Evolutionary conservation across 2,329 filamentous ascomycete species (phyloP).

Genomic region (Clarireedia homoeocarpa): DNA sequence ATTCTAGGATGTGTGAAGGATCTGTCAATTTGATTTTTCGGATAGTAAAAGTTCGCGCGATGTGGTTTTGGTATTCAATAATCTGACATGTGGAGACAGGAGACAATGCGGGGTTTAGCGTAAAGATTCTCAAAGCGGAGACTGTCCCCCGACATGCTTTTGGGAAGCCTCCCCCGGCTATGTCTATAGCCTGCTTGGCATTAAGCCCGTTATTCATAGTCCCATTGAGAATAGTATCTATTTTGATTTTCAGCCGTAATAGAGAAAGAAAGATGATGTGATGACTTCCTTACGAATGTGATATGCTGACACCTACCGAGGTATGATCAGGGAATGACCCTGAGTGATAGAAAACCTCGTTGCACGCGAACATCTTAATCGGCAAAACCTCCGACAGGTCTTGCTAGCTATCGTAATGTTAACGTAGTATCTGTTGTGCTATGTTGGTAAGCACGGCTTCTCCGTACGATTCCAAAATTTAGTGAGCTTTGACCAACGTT

Average conservation of each 20-base stretch:
- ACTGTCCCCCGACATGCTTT: not conserved
- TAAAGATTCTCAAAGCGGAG: not conserved
- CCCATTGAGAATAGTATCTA: not conserved
- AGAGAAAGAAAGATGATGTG: not conserved
- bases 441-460: not conserved
- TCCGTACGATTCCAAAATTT: not conserved
- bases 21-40: too few relatives aligned
- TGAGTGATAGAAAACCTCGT: not conserved
- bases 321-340: not conserved
- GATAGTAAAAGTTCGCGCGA: too few relatives aligned
- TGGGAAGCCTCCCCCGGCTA: not conserved
- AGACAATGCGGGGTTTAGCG: conserved; percentile 5
- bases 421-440: conserved; percentile 3
- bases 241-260: not conserved
- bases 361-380: not conserved
- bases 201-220: too few relatives aligned
- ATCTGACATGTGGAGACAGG: not conserved
- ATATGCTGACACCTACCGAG: conserved; percentile 2
- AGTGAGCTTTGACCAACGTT: not conserved
- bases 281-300: not conserved
- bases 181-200: too few relatives aligned
- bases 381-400: not conserved
- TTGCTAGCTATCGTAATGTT: not conserved
- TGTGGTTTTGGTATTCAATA: not conserved
- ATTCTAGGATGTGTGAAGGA: not conserved